phyloP scores from a whole-genome alignment of 768 basidiomycete genomes.

The Dendrothele bispora region DNA sequence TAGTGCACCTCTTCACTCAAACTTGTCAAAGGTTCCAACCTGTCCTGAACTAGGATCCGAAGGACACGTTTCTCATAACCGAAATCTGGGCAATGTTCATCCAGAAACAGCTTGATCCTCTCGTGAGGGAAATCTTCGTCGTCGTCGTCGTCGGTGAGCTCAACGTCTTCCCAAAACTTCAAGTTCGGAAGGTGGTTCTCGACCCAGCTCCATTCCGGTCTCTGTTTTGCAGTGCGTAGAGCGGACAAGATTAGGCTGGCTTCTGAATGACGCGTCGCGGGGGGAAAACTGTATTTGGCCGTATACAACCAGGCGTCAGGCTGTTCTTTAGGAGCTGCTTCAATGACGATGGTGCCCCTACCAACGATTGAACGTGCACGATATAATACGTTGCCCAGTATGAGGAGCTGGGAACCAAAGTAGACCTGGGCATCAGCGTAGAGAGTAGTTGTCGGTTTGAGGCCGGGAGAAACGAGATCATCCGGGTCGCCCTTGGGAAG shows the following conservation, averaged over 20 bases:
- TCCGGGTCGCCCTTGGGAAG: no score
- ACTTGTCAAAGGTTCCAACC: not conserved
- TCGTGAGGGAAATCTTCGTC: not conserved
- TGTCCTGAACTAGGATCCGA: not conserved
- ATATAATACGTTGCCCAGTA: no score
- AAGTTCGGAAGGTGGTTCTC: slow-evolving; percentile 1
- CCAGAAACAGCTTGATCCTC: not conserved
- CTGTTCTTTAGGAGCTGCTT: not conserved
- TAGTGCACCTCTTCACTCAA: not conserved
- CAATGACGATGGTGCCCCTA: not conserved
- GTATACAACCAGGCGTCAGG: not conserved
- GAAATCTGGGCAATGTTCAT: not conserved
- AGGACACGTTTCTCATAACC: not conserved
- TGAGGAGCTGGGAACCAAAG: no score
- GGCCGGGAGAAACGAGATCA: no score
- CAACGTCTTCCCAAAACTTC: no score
- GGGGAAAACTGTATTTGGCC: not conserved
- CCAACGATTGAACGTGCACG: not conserved
- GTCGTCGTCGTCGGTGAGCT: not conserved
- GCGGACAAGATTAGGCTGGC: not conserved
- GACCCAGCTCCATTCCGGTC: not conserved
- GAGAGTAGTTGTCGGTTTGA: no score
- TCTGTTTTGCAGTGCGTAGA: not conserved
- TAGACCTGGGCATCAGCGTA: no score
- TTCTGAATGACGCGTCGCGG: not conserved